Evolutionary conservation across 176 grass and related monocot genomes (phyloP).

Genomic region (Raddia distichophylla): DNA sequence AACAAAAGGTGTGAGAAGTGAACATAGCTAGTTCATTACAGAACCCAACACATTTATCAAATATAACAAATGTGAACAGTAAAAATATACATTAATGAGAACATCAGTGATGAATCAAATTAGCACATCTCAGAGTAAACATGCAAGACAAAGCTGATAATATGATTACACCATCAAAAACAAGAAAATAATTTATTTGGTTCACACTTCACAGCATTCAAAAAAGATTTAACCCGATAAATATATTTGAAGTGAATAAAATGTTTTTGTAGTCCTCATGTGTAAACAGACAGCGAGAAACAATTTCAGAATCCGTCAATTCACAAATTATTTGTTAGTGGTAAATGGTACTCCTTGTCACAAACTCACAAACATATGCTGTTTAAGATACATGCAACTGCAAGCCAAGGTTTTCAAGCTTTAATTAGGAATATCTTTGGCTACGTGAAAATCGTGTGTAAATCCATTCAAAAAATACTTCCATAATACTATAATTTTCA

Average conservation of each 20-base stretch:
- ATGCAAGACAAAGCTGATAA: neutral
- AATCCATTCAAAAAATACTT: no score
- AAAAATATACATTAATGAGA: conserved; percentile 3
- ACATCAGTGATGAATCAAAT: neutral
- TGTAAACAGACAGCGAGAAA: neutral
- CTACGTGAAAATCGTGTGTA: no score
- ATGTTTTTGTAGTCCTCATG: neutral
- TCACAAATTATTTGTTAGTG: neutral
- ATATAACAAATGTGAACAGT: neutral
- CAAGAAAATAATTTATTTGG: neutral
- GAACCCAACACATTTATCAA: neutral
- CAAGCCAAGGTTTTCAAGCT: no score
- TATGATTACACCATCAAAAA: neutral
- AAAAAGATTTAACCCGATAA: neutral
- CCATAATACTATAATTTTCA: no score
- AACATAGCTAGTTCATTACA: neutral
- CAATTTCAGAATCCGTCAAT: neutral
- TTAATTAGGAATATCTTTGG: no score
- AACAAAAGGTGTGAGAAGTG: conserved; percentile 16
- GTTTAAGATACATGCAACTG: no score
- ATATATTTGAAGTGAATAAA: neutral
- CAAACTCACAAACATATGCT: no score
- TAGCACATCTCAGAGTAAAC: neutral
- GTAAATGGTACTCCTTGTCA: neutral
- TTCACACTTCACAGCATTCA: neutral